Conservation (phyloP, 1,139 yeast genomes). For the Blastobotrys apis region DNA sequence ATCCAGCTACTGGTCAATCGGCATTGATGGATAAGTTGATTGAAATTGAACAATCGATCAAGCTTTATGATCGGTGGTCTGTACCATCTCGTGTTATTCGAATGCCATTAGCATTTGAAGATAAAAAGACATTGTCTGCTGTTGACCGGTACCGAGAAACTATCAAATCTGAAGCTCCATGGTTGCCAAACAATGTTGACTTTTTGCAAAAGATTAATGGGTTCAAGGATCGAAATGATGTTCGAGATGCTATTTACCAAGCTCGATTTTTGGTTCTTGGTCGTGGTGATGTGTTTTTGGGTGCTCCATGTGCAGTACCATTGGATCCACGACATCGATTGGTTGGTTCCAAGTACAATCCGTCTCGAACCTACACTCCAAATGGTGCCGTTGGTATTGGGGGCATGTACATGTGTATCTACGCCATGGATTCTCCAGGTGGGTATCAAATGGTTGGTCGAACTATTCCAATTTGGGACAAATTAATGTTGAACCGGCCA, state of each 20-base stretch:
- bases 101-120: slow-evolving; percentile 96
- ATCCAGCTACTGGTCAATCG: slow-evolving; percentile 45
- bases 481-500: slow-evolving; percentile 62
- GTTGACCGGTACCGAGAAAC: slow-evolving; percentile 91
- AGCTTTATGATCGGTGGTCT: slow-evolving; percentile 74
- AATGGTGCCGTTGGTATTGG: slow-evolving; percentile 98
- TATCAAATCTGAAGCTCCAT: slow-evolving; percentile 87
- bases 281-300: slow-evolving; percentile 93
- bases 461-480: slow-evolving; percentile 97
- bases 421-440: slow-evolving; percentile 98
- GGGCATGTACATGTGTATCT: slow-evolving; percentile 97
- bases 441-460: slow-evolving; percentile 96
- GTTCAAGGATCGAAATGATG: slow-evolving; percentile 60
- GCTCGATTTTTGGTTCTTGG: slow-evolving; percentile 92
- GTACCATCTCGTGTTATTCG: slow-evolving; percentile 77
- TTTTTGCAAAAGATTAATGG: slow-evolving; percentile 87
- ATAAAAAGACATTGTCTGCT: slow-evolving; percentile 78
- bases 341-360: slow-evolving; percentile 90
- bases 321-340: slow-evolving; percentile 93
- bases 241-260: slow-evolving; percentile 75
- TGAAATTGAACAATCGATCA: slow-evolving; percentile 70
- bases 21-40: slow-evolving; percentile 59
- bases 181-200: slow-evolving; percentile 97
- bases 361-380: slow-evolving; percentile 93
- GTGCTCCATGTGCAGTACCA: slow-evolving; percentile 98